A percentile compares a stretch with the other conserved stretches of the same genome.
Conservation (phyloP, 2,329 filamentous ascomycete species). For the Stachybotrys chlorohalonatus region DNA sequence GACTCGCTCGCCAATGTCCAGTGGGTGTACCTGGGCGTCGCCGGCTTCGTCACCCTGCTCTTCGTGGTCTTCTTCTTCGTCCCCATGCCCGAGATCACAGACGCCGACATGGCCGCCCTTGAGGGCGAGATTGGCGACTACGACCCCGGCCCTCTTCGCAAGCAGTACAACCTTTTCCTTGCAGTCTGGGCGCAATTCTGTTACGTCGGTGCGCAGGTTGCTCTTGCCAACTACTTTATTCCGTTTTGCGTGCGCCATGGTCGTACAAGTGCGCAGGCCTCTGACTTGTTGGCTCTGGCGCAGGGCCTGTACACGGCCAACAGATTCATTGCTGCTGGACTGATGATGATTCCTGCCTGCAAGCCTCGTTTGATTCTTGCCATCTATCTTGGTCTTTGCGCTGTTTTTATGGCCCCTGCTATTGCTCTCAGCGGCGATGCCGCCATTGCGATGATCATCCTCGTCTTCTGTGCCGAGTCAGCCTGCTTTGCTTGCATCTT, state of each 20-base stretch:
- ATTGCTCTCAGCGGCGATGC: conserved; percentile 42
- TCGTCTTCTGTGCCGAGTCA: conserved; percentile 48
- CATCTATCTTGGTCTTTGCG: conserved; percentile 39
- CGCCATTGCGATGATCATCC: conserved; percentile 44
- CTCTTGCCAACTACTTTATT: conserved; percentile 45
- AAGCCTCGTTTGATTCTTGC: conserved; percentile 48
- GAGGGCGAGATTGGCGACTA: conserved; percentile 29
- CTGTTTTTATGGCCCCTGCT: conserved; percentile 44
- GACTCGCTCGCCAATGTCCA: conserved; percentile 50
- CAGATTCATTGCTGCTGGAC: conserved; percentile 44
- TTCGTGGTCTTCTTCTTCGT: conserved; percentile 50
- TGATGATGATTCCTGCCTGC: conserved; percentile 41
- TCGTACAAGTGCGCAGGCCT: conserved; percentile 7
- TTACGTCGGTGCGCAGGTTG: conserved; percentile 52
- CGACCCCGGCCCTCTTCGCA: conserved; percentile 41
- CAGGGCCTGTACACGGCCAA: conserved; percentile 52
- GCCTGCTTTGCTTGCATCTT: conserved; percentile 53
- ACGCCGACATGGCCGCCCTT: conserved; percentile 51
- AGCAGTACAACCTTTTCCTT: conserved; percentile 53
- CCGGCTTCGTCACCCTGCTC: conserved; percentile 47
- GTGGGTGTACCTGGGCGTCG: conserved; percentile 56
- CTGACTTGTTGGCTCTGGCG: conserved; percentile 47
- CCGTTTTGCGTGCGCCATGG: conserved; percentile 30
- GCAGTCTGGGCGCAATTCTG: conserved; percentile 54
- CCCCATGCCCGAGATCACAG: conserved; percentile 42